Conservation (phyloP, 352 stramenopile species). For the Pythium apleroticum region DNA sequence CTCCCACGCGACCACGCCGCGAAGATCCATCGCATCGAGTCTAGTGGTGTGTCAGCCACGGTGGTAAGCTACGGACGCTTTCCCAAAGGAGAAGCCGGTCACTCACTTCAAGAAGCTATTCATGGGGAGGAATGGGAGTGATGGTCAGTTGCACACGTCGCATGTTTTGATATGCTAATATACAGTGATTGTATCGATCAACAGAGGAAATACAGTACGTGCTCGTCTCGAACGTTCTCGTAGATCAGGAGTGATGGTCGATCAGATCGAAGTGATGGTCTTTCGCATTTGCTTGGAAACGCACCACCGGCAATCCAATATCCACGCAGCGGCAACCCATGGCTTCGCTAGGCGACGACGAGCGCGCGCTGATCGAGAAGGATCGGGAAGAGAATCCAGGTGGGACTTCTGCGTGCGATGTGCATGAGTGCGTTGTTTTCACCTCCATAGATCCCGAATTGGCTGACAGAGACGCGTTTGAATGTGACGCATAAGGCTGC, state of each 20-base stretch:
- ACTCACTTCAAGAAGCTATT: neutral
- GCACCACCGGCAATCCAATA: conserved; percentile 3
- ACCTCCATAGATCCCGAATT: neutral
- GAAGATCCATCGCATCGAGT: conserved; percentile 11
- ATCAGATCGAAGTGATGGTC: conserved; percentile 5
- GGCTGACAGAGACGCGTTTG: neutral
- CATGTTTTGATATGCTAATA: conserved; percentile 8
- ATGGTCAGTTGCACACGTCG: conserved; percentile 17
- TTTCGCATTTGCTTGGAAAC: conserved; percentile 3
- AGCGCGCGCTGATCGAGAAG: conserved; percentile 72
- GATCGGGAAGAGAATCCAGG: conserved; percentile 70
- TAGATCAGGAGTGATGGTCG: neutral
- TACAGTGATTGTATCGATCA: neutral
- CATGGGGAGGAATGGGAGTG: neutral
- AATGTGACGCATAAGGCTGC: conserved; percentile 37
- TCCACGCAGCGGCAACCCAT: conserved; percentile 28
- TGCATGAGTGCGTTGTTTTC: neutral
- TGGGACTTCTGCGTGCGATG: neutral
- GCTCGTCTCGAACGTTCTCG: conserved; percentile 9
- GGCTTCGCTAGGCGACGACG: conserved; percentile 64
- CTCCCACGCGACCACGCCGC: conserved; percentile 30
- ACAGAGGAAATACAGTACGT: neutral
- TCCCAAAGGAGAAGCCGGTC: no score
- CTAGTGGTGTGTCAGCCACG: neutral
- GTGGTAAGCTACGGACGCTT: no score